Conservation (phyloP, 164 flowering plant species). For the Taxillus chinensis region DNA sequence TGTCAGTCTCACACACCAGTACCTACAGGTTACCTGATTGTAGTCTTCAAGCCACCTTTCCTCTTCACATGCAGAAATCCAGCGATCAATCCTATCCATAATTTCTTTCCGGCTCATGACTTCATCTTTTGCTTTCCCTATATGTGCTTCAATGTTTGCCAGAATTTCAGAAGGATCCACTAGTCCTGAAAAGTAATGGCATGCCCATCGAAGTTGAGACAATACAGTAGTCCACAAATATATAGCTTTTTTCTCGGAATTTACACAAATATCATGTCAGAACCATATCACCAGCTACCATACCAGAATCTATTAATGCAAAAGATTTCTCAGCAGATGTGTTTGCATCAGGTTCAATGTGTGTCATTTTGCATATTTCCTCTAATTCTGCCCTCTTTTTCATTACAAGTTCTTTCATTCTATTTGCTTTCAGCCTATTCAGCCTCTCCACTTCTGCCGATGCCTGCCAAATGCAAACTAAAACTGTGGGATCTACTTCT, state of each 20-base stretch:
- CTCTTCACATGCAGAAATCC: slow-evolving; percentile 89
- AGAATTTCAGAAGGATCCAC: slow-evolving; percentile 86
- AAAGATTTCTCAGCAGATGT: slow-evolving; percentile 73
- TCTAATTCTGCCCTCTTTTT: slow-evolving; percentile 80
- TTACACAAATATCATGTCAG: background rate
- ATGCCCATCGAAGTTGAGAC: background rate
- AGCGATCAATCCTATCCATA: slow-evolving; percentile 73
- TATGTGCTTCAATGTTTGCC: slow-evolving; percentile 73
- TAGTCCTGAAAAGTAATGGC: slow-evolving; percentile 42
- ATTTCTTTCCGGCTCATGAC: slow-evolving; percentile 71
- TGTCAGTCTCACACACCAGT: background rate
- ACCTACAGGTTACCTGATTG: slow-evolving; percentile 42
- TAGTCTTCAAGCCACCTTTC: slow-evolving; percentile 95
- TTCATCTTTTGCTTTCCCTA: slow-evolving; percentile 60
- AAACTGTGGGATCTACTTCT: slow-evolving; percentile 2
- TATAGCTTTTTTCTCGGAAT: background rate
- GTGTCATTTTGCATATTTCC: slow-evolving; percentile 61
- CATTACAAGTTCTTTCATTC: slow-evolving; percentile 89
- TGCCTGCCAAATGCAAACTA: slow-evolving; percentile 34
- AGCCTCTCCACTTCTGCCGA: slow-evolving; percentile 75
- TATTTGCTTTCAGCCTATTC: slow-evolving; percentile 69
- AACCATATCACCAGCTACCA: background rate
- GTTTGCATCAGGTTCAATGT: slow-evolving; percentile 76
- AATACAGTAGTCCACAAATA: background rate
- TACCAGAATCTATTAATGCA: slow-evolving; percentile 93